These are phyloP conservation scores for Fusarium kyushuense DNA, from an alignment of 2,329 filamentous ascomycete genomes.

Conservation along the genomic window DNA sequence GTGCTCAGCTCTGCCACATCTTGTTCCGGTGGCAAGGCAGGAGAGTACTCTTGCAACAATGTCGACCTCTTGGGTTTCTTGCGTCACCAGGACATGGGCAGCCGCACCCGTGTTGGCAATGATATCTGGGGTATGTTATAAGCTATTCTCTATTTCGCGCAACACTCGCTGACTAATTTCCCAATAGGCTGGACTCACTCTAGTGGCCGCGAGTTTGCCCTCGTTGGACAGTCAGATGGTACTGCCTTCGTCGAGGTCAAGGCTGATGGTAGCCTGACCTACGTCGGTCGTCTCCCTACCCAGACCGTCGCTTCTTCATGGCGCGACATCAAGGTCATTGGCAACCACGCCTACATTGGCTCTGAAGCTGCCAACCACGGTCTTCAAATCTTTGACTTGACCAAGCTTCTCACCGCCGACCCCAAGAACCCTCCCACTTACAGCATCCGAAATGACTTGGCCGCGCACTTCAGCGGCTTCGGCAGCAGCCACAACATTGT, in stretches of 20 bases:
- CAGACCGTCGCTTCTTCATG: constrained; percentile 53
- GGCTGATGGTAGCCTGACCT: constrained; percentile 8
- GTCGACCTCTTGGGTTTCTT: constrained; percentile 8
- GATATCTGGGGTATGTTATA: constrained; percentile 18
- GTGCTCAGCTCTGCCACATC: constrained; percentile 3
- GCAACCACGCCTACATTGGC: constrained; percentile 54
- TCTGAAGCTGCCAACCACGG: constrained; percentile 62
- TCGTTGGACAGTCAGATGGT: constrained; percentile 14
- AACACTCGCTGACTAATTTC: background rate
- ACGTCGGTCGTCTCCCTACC: constrained; percentile 54
- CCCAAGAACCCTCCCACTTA: constrained; percentile 9
- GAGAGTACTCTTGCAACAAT: constrained; percentile 14
- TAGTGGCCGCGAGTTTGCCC: constrained; percentile 13
- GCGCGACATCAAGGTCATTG: constrained; percentile 58
- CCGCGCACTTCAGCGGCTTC: constrained; percentile 4
- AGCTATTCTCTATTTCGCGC: accelerated
- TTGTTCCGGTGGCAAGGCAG: constrained; percentile 1
- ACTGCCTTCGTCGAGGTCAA: constrained; percentile 10
- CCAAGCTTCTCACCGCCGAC: constrained; percentile 57
- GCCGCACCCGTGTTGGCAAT: constrained; percentile 9
- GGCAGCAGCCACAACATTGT: constrained; percentile 23
- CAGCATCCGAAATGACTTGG: constrained; percentile 6
- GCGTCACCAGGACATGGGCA: constrained; percentile 15
- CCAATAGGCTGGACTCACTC: constrained; percentile 14
- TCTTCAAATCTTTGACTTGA: constrained; percentile 74